These are phyloP conservation scores for Saturnispora halmiae DNA, from an alignment of 805 yeast species.

Conservation along the genomic window DNA sequence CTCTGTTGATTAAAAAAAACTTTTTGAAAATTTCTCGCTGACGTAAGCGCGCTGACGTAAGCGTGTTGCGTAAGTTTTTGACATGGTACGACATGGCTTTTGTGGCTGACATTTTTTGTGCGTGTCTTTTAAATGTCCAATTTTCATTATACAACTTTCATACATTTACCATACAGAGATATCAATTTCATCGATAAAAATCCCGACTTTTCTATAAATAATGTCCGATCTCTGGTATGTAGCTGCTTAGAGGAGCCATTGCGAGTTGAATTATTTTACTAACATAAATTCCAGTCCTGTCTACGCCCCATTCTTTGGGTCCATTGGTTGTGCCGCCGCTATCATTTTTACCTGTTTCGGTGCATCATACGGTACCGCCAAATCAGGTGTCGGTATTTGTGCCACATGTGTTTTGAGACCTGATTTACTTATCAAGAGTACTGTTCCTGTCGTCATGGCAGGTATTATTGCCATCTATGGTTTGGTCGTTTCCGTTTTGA, in stretches of 20 bases:
- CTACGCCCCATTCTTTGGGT: slow-evolving; percentile 95
- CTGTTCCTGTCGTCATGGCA: slow-evolving; percentile 98
- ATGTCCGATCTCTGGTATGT: slow-evolving; percentile 77
- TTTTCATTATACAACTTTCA: no score
- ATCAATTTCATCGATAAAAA: no score
- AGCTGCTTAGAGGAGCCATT: no score
- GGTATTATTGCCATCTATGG: slow-evolving; percentile 99
- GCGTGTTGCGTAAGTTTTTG: no score
- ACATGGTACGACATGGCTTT: no score
- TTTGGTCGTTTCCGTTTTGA: slow-evolving; percentile 89
- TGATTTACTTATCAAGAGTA: slow-evolving; percentile 83
- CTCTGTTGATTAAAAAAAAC: not conserved
- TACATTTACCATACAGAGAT: no score
- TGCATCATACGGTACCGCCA: slow-evolving; percentile 98
- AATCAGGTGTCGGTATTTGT: slow-evolving; percentile 98
- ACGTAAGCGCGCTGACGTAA: no score
- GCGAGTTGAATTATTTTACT: no score
- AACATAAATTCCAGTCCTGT: slow-evolving; percentile 52
- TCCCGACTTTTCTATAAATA: no score
- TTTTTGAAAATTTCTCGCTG: slow-evolving; percentile 10
- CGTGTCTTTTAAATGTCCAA: no score
- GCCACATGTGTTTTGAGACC: slow-evolving; percentile 98
- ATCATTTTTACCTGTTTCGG: slow-evolving; percentile 98
- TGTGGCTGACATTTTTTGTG: no score
- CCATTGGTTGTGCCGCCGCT: slow-evolving; percentile 99